Evolutionary conservation across 257 asterid species (phyloP).

Genomic region (Ehretia macrophylla): DNA sequence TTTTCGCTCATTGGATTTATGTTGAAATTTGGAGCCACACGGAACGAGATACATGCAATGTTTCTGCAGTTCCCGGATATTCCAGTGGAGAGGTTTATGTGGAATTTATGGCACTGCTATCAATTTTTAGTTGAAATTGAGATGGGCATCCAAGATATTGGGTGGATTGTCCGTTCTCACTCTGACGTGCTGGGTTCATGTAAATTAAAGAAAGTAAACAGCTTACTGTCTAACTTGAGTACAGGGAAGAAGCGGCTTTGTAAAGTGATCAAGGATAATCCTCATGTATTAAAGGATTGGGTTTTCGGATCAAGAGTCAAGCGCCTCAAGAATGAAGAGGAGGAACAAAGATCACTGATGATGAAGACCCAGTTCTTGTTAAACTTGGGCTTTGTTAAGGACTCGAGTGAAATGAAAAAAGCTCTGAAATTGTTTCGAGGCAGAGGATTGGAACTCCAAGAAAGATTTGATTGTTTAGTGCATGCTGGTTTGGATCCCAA

Average conservation of each 20-base stretch:
- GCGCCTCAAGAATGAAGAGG: slow-evolving; percentile 20
- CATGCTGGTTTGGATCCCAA: slow-evolving; percentile 42
- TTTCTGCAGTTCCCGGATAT: slow-evolving; percentile 47
- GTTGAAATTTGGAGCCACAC: slow-evolving; percentile 48
- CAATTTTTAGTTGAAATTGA: slow-evolving; percentile 45
- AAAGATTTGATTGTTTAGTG: slow-evolving; percentile 61
- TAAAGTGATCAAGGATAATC: slow-evolving; percentile 49
- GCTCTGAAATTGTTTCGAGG: slow-evolving; percentile 53
- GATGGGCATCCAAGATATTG: slow-evolving; percentile 46
- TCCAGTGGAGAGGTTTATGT: slow-evolving; percentile 28
- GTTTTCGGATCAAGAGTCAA: slow-evolving; percentile 39
- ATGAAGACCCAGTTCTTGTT: slow-evolving; percentile 54
- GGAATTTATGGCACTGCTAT: slow-evolving; percentile 41
- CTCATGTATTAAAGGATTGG: slow-evolving; percentile 46
- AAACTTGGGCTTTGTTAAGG: slow-evolving; percentile 53
- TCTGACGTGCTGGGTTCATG: slow-evolving; percentile 51
- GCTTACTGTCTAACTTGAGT: slow-evolving; percentile 26
- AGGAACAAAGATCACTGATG: slow-evolving; percentile 20
- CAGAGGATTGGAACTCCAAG: slow-evolving; percentile 59
- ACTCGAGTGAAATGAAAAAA: slow-evolving; percentile 50
- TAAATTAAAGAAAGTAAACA: slow-evolving; percentile 37
- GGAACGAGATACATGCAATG: slow-evolving; percentile 21
- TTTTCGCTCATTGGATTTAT: slow-evolving; percentile 40
- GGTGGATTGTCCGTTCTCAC: slow-evolving; percentile 31
- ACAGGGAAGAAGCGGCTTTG: slow-evolving; percentile 45